Evolutionary conservation across 192 early-diverging fungal species (phyloP), one percentile per base, ranked within the genome.

Genomic region (Rhizophagus prolifer): DNA sequence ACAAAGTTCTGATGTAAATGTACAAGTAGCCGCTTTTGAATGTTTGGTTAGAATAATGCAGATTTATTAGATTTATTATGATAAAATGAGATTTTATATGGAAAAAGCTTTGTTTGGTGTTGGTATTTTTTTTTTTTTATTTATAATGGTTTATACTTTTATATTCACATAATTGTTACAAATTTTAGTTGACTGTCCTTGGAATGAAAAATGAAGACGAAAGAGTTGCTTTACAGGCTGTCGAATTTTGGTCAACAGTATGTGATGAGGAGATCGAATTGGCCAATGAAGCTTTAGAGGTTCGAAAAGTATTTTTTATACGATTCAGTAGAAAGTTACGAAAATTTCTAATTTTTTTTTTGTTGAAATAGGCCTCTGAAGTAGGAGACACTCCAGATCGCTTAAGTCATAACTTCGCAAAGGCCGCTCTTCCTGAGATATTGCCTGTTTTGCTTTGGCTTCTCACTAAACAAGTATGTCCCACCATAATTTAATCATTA

Each of bases 201-300:
- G 97, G 96, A 19, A 97, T 99, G 96, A 94, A 93, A 78, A 86
- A 90, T 74, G 92, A 93, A 58, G 91, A 94, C 69, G 91, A 95
- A 66, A 91, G 91, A 25, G 95, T 99, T 38, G 96, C 93, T 19
- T 83, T 96, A 78, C 98, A 99, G 81, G 97, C 97, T 61, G 92
- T 99, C 76, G 98, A 99, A 86, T 99, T 99, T 82, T 99, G 98
- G 98, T 97, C 96, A 12, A 98, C 97, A 38, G 91, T 99, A 31
- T 97, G 95, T 79, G 98, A 99, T 77, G 93, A 93, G 76, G 98
- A 99, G 81, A 88, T 94, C 68, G 93, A 94, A 63, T 79, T 94
- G 23, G 82, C 87, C 23, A 71, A 85, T 13, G 89, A 94, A 28
- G 85, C 84, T 47, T 79, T 84, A 0, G 92, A 95, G 58, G 90